Evolutionary conservation across 257 asterid species (phyloP), one percentile per base, ranked within the genome.

Genomic region (Solanum appendiculatum): DNA sequence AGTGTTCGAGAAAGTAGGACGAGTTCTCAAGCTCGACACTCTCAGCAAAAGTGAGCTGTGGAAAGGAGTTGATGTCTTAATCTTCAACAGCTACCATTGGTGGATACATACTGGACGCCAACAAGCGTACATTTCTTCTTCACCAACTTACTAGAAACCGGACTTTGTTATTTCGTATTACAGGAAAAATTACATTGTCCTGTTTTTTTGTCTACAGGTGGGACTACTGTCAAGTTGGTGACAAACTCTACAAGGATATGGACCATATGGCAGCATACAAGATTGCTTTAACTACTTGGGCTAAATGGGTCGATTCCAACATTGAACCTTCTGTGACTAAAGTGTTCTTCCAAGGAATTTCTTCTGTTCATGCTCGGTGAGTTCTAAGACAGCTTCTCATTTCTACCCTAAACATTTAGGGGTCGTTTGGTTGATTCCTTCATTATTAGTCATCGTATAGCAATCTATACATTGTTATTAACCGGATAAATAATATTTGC

Each of bases 51-150:
- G 88, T 68, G 83, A 64, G 2, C 88, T 16, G 6, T 95, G 98
- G 98, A 85, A 37, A 20, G 92, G 86, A 56, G 88, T 68, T 42
- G 94, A 94, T 23, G 44, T 94, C 16, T 86, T 95, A 25, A 90
- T 95, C 88, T 95, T 94, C 93, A 94, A 95, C 86, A 91, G 88
- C 88, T 93, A 94, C 85, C 98, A 95, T 85, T 95, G 98, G 98
- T 95, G 98, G 98, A 86, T 92, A n/a, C 98, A 94, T 87, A 90
- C 92, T 0, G 98, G 95, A 51, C 86, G 75, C 7, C 29, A 70
- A 40, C 92, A 89, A 46, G 90, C 93, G 98, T 95, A 84, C 1
- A 40, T 27, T 40, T 70, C 78, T 40, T 58, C 56, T 25, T 69
- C 42, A 13, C 51, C 14, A 21, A 58, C 25, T n/a, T 77, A 25